Base-by-base conservation (phyloP, 164 flowering plant species). In the Brasenia schreberi region DNA sequence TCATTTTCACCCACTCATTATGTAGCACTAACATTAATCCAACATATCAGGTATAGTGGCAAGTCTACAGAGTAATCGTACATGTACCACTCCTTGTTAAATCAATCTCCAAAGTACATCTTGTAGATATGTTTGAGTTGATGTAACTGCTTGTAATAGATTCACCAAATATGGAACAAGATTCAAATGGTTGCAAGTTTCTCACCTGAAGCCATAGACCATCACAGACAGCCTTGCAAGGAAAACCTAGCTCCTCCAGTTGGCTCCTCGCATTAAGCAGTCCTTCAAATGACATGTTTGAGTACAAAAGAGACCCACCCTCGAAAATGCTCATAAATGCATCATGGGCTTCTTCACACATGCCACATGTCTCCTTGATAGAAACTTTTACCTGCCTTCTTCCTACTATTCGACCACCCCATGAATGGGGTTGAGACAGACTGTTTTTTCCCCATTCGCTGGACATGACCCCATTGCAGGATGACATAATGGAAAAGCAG, bases 191-290 rank as follows among this genome's bases (percentile, higher is more conserved):
- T 23, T 23, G 27, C 0, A 45, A 18, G 33, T 56, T 67, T 67
- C 74, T 69, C 7, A 95, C 99, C 97, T 95, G 99, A 71, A 95
- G 81, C 99, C 99, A 95, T 61, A 92, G 89, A 74, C 99, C 89
- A 77, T 95, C 99, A 77, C 92, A 87, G 66, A 90, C 87, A 61
- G 99, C 92, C 81, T 88, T 91, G 83, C 99, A 87, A 63, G 99
- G 97, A 67, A 95, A 95, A 9, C 97, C 99, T 78, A 89, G 70
- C 72, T 92, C 99, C 77, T 95, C 99, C 70, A 95, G 92, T 71
- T 85, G 97, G 78, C 83, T 90, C 78, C 99, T 83, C 70, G 82
- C 92, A 80, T 85, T 85, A 63, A 95, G 61, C 73, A 95, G 96
- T 61, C 87, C 94, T 71, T 90, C 96, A 73, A 95, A 95, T 45